Evolutionary conservation across 2,329 filamentous ascomycete species (phyloP), one percentile per base, ranked within the genome.

Genomic region (Alternaria sp.): DNA sequence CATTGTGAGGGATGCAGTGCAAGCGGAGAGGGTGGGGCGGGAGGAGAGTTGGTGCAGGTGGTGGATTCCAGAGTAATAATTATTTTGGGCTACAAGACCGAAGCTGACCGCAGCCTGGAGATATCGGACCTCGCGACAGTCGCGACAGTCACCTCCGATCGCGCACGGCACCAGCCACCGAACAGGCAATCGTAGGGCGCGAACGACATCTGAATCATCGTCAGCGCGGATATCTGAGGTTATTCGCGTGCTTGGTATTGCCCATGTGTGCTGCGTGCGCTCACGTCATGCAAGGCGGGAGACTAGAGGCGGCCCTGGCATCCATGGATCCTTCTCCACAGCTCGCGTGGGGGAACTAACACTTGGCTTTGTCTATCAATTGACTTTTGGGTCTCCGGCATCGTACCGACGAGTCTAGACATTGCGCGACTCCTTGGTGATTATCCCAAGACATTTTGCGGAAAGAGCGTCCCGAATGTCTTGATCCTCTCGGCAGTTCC

Each of bases 1-100:
- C 78, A 80, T 81, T 69, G 70, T 76, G 70, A 46, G 58, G 43
- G 61, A 32, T 55, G 46, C 55, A 50, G 30, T 64, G 59, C 59
- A 62, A 44, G 55, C 51, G 36, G 64, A 54, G 58, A 62, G 51
- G 49, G 62, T 28, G 46, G 44, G 49, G 51, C 17, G 15, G 55
- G 64, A 56, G 32, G 47, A 52, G 62, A 49, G 62, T 25, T 58
- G 65, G 61, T 47, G 60, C 50, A 55, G 59, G 55, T 57, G 57
- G 55, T 59, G 59, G 54, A 47, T 40, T 58, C 49, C 59, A 61
- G 64, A 21, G 64, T 69, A 68, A 44, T 28, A 19, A 40, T 69
- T 71, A 69, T 72, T 72, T 66, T 66, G 59, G 63, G 59, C 59
- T 62, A 61, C 57, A 67, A 62, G 59, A 65, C 75, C 72, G 71